phyloP scores from a whole-genome alignment of 2,329 filamentous ascomycete genomes.

The Ascochyta lentis region DNA sequence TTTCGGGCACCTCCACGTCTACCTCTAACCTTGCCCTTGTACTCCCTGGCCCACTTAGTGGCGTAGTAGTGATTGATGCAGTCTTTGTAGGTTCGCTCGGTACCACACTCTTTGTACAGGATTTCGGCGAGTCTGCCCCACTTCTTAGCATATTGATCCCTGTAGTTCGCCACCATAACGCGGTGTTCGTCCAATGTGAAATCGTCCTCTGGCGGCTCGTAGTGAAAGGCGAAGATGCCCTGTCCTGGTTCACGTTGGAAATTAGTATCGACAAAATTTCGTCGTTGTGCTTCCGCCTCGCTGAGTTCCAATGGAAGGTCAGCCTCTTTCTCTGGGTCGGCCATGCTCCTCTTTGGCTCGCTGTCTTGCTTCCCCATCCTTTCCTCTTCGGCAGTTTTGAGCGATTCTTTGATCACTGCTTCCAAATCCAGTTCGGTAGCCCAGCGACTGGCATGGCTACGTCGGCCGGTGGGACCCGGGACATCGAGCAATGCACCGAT shows the following conservation, averaged over 20 bases:
- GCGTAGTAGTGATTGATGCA: conserved; percentile 89
- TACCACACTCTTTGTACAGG: conserved; percentile 55
- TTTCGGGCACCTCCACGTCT: conserved; percentile 35
- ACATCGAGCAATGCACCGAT: conserved; percentile 38
- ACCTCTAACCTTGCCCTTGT: conserved; percentile 72
- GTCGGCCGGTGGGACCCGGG: conserved; percentile 38
- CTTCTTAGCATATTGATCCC: conserved; percentile 76
- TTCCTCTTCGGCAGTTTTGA: conserved; percentile 71
- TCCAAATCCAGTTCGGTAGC: conserved; percentile 75
- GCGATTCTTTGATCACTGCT: conserved; percentile 73
- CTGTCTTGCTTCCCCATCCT: conserved; percentile 69
- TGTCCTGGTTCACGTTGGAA: conserved; percentile 69
- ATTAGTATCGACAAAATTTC: conserved; percentile 69
- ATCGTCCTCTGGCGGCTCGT: conserved; percentile 75
- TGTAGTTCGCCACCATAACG: conserved; percentile 75
- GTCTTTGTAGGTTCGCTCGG: conserved; percentile 74
- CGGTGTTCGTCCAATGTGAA: conserved; percentile 75
- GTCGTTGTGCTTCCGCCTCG: conserved; percentile 64
- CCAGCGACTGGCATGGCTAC: conserved; percentile 42
- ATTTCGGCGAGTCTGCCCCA: conserved; percentile 79
- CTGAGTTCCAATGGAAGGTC: conserved; percentile 74
- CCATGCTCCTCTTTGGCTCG: conserved; percentile 69
- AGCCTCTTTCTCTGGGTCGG: conserved; percentile 78
- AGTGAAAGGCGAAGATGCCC: conserved; percentile 73
- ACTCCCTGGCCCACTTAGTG: conserved; percentile 75